Conservation (phyloP, 164 flowering plant species). For the Tetracentron sinense region DNA sequence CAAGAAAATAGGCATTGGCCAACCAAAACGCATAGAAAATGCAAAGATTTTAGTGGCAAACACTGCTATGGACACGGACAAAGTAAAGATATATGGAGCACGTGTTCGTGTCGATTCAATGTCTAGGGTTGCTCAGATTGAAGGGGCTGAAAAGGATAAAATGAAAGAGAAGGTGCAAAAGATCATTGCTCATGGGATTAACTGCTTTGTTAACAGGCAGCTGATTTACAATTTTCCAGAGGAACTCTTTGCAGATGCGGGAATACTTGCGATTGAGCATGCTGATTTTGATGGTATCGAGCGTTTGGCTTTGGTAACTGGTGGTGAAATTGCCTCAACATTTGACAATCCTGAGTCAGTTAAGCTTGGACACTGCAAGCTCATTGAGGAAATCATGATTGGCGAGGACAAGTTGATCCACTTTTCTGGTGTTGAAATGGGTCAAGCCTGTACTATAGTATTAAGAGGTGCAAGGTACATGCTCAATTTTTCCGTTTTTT, state of each 20-base stretch:
- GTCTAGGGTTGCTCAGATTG: slow-evolving; percentile 94
- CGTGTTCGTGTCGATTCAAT: slow-evolving; percentile 99
- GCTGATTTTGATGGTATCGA: slow-evolving; percentile 99
- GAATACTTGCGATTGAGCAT: slow-evolving; percentile 97
- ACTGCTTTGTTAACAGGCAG: slow-evolving; percentile 94
- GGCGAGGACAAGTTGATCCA: slow-evolving; percentile 96
- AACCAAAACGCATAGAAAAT: slow-evolving; percentile 93
- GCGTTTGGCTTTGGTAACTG: slow-evolving; percentile 90
- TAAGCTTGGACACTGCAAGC: slow-evolving; percentile 95
- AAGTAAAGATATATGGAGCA: slow-evolving; percentile 97
- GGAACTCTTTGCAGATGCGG: slow-evolving; percentile 98
- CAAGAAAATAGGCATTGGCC: slow-evolving; percentile 97
- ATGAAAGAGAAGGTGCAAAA: slow-evolving; percentile 97
- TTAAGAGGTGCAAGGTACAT: slow-evolving; percentile 94
- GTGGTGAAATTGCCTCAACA: slow-evolving; percentile 98
- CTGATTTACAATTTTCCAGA: slow-evolving; percentile 97
- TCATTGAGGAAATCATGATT: slow-evolving; percentile 98
- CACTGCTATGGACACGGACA: slow-evolving; percentile 99
- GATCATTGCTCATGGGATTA: slow-evolving; percentile 88
- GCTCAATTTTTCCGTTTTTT: not conserved
- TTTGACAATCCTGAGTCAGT: slow-evolving; percentile 99
- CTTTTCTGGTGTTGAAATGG: slow-evolving; percentile 96
- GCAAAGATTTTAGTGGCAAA: slow-evolving; percentile 97
- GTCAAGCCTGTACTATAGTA: slow-evolving; percentile 98
- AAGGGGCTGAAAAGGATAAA: slow-evolving; percentile 89